These are phyloP conservation scores for Nakazawaea wyomingensis DNA, from an alignment of 805 yeast species.

Conservation along the genomic window DNA sequence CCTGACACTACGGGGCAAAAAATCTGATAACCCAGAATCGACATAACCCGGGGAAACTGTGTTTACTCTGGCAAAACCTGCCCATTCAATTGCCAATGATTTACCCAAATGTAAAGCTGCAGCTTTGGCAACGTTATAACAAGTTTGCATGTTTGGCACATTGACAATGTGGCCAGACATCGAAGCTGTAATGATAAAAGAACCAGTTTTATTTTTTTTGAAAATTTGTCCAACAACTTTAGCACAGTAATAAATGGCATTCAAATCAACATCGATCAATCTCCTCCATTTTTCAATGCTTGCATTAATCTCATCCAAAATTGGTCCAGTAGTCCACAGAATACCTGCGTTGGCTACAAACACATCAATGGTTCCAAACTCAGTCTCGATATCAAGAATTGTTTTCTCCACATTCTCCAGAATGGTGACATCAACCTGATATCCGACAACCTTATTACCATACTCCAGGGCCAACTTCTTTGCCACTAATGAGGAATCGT, in stretches of 20 bases:
- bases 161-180: slow-evolving; percentile 53
- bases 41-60: slow-evolving; percentile 49
- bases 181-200: slow-evolving; percentile 48
- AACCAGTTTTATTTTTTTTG: slow-evolving; percentile 41
- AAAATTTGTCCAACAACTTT: slow-evolving; percentile 43
- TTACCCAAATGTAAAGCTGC: slow-evolving; percentile 43
- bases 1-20: slow-evolving; percentile 20
- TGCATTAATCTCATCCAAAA: slow-evolving; percentile 19
- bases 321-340: slow-evolving; percentile 20
- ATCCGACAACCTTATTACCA: slow-evolving; percentile 18
- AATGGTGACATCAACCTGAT: slow-evolving; percentile 25
- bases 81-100: slow-evolving; percentile 44
- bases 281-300: slow-evolving; percentile 39
- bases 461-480: slow-evolving; percentile 34
- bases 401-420: slow-evolving; percentile 25
- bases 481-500: slow-evolving; percentile 29
- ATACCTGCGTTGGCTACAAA: slow-evolving; percentile 41
- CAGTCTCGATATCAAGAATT: slow-evolving; percentile 26
- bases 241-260: slow-evolving; percentile 47
- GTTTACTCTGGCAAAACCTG: slow-evolving; percentile 47
- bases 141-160: slow-evolving; percentile 46
- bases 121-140: slow-evolving; percentile 46
- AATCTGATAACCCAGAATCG: slow-evolving; percentile 37
- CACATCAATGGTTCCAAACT: slow-evolving; percentile 36
- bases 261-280: slow-evolving; percentile 44